Evolutionary conservation across 2,329 filamentous ascomycete species (phyloP).

Genomic region (Plenodomus tracheiphilus): DNA sequence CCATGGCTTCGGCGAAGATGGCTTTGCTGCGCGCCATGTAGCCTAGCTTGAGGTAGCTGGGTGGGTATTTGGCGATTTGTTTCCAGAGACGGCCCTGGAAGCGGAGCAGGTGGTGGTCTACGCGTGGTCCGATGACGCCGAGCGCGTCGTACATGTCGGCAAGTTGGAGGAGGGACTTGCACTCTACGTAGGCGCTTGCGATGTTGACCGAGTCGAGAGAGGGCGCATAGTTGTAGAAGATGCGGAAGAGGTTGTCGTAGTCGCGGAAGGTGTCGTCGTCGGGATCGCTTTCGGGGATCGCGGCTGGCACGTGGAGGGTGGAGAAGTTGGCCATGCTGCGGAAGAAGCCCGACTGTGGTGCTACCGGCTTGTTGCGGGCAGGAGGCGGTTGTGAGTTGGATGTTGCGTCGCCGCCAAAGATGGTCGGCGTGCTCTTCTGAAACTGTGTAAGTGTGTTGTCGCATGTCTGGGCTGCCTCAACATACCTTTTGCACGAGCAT

Average conservation of each 20-base stretch:
- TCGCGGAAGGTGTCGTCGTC: constrained; percentile 78
- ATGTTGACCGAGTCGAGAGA: constrained; percentile 84
- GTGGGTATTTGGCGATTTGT: constrained; percentile 94
- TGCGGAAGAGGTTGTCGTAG: constrained; percentile 93
- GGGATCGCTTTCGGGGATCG: constrained; percentile 58
- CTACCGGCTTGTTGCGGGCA: constrained; percentile 64
- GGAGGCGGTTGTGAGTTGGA: constrained; percentile 52
- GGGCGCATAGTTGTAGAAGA: constrained; percentile 93
- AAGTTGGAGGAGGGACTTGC: constrained; percentile 82
- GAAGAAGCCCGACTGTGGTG: constrained; percentile 74
- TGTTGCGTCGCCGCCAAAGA: constrained; percentile 59
- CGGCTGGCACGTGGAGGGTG: constrained; percentile 50
- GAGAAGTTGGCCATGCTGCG: constrained; percentile 84
- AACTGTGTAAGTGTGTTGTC: constrained; percentile 12
- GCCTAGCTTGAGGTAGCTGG: constrained; percentile 86
- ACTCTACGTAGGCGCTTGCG: constrained; percentile 89
- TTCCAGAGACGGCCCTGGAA: constrained; percentile 92
- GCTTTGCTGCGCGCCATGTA: constrained; percentile 82
- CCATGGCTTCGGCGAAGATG: constrained; percentile 75
- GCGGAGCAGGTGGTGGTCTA: constrained; percentile 91
- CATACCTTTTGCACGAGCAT: constrained; percentile 82
- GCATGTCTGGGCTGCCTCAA: constrained; percentile 1
- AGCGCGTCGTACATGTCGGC: constrained; percentile 96
- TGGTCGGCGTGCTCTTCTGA: constrained; percentile 48
- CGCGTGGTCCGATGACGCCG: constrained; percentile 80